These are phyloP conservation scores for Cochliopodium minus DNA, from an alignment of 208 protist species.

Conservation along the genomic window DNA sequence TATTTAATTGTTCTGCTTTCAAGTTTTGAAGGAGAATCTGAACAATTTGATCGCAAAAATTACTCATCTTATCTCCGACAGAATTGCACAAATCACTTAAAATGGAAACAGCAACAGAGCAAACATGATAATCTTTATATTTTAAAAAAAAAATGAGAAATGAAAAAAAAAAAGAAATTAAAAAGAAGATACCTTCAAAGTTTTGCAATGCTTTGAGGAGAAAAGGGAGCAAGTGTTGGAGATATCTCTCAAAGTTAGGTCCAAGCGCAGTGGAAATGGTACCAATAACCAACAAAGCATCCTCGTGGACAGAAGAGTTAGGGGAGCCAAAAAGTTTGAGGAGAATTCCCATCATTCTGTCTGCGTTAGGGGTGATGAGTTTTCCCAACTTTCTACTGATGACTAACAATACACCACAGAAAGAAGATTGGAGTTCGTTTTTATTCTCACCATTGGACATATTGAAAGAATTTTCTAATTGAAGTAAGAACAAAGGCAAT, in stretches of 20 bases:
- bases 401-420: conserved; percentile 52
- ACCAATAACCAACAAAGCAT: conserved; percentile 73
- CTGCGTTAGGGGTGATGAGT: neutral
- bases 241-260: conserved; percentile 48
- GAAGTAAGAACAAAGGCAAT: too few relatives aligned
- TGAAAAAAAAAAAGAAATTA: neutral
- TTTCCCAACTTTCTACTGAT: neutral
- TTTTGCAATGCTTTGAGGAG: conserved; percentile 46
- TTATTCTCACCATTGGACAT: too few relatives aligned
- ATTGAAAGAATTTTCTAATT: too few relatives aligned
- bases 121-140: conserved; percentile 32
- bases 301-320: conserved; percentile 54
- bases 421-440: conserved; percentile 42
- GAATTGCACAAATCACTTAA: conserved; percentile 75
- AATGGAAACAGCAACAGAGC: conserved; percentile 57
- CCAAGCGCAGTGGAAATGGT: conserved; percentile 59
- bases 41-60: conserved; percentile 56
- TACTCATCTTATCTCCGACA: conserved; percentile 40
- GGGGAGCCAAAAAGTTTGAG: conserved; percentile 18
- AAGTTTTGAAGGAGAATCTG: conserved; percentile 52
- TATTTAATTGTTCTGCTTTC: conserved; percentile 45
- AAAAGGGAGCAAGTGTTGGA: conserved; percentile 52
- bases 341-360: conserved; percentile 26
- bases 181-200: conserved; percentile 32
- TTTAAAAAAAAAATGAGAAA: neutral